Percentiles rank a stretch among this genome's conserved stretches.
Evolutionary conservation across 139 green algal species (phyloP).

Genomic region (Micractinium sp.): DNA sequence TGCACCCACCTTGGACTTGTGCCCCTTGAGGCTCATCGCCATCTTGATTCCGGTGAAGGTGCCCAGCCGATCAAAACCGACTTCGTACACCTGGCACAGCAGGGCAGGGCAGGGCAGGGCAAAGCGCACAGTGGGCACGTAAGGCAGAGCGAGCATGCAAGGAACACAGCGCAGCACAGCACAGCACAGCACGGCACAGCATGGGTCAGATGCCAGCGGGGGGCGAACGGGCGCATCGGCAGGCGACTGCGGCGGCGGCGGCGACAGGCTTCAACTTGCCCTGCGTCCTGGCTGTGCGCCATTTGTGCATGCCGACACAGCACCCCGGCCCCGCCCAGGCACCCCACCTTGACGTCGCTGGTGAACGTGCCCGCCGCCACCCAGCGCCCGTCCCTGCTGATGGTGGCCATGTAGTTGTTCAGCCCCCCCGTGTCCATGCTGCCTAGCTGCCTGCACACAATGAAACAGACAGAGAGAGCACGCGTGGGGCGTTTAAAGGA

Average conservation of each 20-base stretch:
- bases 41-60: conserved; percentile 25
- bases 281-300: neutral
- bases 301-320: neutral
- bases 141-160: neutral
- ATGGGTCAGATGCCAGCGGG: too few species aligned
- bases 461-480: too few species aligned
- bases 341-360: conserved; percentile 51
- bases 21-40: conserved; percentile 54
- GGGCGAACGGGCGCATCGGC: neutral
- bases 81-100: conserved; percentile 47
- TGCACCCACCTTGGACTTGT: conserved; percentile 38
- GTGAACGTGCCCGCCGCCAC: conserved; percentile 61
- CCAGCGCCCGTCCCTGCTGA: conserved; percentile 52
- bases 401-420: conserved; percentile 45
- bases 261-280: too few species aligned
- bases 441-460: conserved; percentile 21
- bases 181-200: too few species aligned
- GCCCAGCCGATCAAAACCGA: conserved; percentile 37
- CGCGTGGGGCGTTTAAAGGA: too few species aligned
- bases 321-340: neutral
- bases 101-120: neutral
- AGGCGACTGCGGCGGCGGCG: too few species aligned
- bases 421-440: conserved; percentile 43
- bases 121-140: too few species aligned
- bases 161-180: too few species aligned